Conservation (phyloP, 805 yeast genomes). For the Grigorovia yakushimaensis region DNA sequence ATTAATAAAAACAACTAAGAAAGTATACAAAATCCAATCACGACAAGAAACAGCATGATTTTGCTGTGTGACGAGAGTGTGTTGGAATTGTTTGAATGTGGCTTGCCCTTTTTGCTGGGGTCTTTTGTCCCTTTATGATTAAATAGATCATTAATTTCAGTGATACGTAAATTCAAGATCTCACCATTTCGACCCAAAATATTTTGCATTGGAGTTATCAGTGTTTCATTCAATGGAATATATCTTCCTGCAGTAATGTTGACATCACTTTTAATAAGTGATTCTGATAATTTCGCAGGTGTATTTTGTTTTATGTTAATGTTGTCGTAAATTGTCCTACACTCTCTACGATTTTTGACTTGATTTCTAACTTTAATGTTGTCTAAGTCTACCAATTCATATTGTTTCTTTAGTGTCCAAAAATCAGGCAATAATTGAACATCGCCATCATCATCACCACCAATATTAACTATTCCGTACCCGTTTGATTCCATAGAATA, state of each 20-base stretch:
- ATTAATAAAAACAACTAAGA: no score
- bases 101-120: not conserved
- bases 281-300: slow-evolving; percentile 35
- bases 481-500: slow-evolving; percentile 70
- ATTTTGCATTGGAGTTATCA: slow-evolving; percentile 34
- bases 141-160: not conserved
- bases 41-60: no score
- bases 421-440: slow-evolving; percentile 40
- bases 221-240: slow-evolving; percentile 36
- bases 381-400: slow-evolving; percentile 12
- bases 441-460: slow-evolving; percentile 28
- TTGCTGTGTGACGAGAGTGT: no score
- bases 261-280: slow-evolving; percentile 42
- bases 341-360: slow-evolving; percentile 8
- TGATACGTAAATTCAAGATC: not conserved
- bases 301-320: slow-evolving; percentile 33
- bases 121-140: not conserved
- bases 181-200: slow-evolving; percentile 26
- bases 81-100: no score
- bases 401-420: slow-evolving; percentile 38
- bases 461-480: slow-evolving; percentile 61
- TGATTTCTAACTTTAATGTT: not conserved
- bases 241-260: slow-evolving; percentile 39
- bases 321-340: slow-evolving; percentile 35
- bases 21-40: no score